Evolutionary conservation across 1,139 yeast species (phyloP), one percentile per base, ranked within the genome.

Genomic region (Diutina mesorugosa): DNA sequence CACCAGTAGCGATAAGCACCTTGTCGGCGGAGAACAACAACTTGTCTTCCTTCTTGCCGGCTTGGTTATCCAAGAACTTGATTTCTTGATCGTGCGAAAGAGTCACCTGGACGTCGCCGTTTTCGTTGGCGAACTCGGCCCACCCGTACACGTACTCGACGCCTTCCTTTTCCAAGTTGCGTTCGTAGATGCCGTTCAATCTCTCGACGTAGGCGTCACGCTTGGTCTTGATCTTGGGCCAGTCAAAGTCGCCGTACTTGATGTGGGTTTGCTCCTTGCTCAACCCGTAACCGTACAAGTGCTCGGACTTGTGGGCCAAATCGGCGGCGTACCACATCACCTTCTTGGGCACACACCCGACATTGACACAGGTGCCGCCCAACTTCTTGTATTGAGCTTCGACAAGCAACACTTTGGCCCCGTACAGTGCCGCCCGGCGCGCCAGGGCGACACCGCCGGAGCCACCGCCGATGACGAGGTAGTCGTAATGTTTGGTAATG

Each of bases 301-400:
- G 87, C 56, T 77, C 74, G 62, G 86, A 75, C 66, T 83, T 83
- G 61, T 82, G 81, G 28, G 97, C 97, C 69, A 88, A 73, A 64
- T 90, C 97, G 45, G 93, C 85, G 26, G 97, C 97, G 63, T 90
- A 84, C 99, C 99, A 93, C 98, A 93, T 91, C 56, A 95, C 90
- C 70, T 93, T 93, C 78, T 93, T 93, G 54, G 99, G 99, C 47
- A 93, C 99, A 78, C 99, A 93, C 18, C 99, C 99, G 52, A 91
- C 99, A 69, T 95, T 95, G 62, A 95, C 99, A 79, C 99, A 93
- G 55, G 99, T 95, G 51, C 99, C 99, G 58, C 99, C 99, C 71
- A 95, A 79, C 63, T 71, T 73, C 58, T 73, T 65, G 59, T 76
- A 83, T 58, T 84, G 81, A 48, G 89, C 83, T 70, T 93, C 99